These are phyloP conservation scores for Flaveria brownii DNA, from an alignment of 129 eudicot genomes.

Conservation along the genomic window DNA sequence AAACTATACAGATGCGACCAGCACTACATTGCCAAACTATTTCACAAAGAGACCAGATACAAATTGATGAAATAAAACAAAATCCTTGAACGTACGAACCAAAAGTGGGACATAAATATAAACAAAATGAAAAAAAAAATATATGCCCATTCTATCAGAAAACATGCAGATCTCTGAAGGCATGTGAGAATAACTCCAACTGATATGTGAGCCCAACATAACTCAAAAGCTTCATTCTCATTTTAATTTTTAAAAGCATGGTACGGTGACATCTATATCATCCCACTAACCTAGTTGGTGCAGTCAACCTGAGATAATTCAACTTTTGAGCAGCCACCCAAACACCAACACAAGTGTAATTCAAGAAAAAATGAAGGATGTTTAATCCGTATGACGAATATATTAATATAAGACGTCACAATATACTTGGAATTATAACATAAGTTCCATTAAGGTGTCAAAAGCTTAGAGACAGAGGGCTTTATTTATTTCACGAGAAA, in stretches of 20 bases:
- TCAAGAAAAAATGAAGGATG: too few relatives aligned
- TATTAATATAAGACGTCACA: neutral
- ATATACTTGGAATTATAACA: neutral
- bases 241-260: too few relatives aligned
- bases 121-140: neutral
- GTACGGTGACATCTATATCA: too few relatives aligned
- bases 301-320: too few relatives aligned
- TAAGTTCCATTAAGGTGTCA: neutral
- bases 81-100: neutral
- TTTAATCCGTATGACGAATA: too few relatives aligned
- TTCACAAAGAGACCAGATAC: neutral
- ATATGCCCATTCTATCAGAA: neutral
- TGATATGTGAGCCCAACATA: too few relatives aligned
- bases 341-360: too few relatives aligned
- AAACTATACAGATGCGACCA: too few relatives aligned
- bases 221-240: too few relatives aligned
- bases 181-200: too few relatives aligned
- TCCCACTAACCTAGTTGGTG: too few relatives aligned
- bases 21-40: neutral
- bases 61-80: neutral
- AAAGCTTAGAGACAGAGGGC: constrained; percentile 5
- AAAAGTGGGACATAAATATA: neutral
- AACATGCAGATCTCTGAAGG: neutral
- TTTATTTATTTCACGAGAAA: constrained; percentile 11
- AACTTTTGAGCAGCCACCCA: too few relatives aligned